These are phyloP conservation scores for Besnoitia besnoiti DNA, from an alignment of 169 alveolate genomes.

Conservation along the genomic window DNA sequence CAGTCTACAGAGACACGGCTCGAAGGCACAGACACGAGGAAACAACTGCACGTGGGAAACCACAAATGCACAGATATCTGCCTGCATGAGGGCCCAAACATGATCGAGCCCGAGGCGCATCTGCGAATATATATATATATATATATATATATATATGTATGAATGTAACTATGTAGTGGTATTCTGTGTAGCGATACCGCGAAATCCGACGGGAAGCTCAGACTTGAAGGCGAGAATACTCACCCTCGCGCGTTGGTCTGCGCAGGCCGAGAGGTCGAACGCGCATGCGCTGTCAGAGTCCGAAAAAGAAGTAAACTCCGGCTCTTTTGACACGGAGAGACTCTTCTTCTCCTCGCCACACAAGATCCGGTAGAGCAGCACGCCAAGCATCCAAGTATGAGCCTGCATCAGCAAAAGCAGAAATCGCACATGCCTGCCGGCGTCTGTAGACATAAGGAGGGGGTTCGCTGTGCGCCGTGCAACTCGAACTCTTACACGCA, in stretches of 20 bases:
- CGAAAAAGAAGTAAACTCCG: neutral
- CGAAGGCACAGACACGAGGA: too few species aligned
- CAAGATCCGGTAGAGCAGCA: neutral
- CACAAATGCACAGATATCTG: too few species aligned
- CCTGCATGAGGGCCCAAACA: too few species aligned
- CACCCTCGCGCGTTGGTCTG: neutral
- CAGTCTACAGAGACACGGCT: too few species aligned
- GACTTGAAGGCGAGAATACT: neutral
- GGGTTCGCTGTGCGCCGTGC: too few species aligned
- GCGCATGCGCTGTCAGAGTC: neutral
- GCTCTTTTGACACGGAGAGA: neutral
- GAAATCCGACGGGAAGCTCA: neutral
- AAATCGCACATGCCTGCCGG: neutral
- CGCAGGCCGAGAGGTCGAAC: neutral
- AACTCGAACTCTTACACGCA: too few species aligned
- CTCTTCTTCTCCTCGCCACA: neutral
- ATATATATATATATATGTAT: neutral
- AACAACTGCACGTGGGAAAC: too few species aligned
- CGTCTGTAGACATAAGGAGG: too few species aligned
- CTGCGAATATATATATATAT: neutral
- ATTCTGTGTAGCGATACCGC: neutral
- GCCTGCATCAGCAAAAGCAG: constrained; percentile 11
- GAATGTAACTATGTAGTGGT: neutral
- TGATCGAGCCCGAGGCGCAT: too few species aligned
- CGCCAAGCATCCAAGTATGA: constrained; percentile 20